A percentile compares a stretch with the other conserved stretches of the same genome.
Conservation (phyloP, 169 alveolate species). For the Perkinsus olseni region DNA sequence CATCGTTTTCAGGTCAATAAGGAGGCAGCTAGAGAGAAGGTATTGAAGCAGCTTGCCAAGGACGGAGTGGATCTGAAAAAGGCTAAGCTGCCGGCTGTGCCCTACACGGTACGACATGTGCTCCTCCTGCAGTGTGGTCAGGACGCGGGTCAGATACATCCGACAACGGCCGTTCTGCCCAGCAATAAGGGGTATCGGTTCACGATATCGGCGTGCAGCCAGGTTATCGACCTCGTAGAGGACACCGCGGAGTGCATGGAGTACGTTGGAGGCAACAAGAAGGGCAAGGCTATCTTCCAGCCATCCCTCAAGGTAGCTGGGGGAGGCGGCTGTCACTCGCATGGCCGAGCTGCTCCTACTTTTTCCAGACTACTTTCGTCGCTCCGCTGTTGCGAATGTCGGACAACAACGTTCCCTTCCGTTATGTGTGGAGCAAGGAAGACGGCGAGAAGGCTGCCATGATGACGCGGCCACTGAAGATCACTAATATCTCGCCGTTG, state of each 20-base stretch:
- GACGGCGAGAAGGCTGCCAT: slow-evolving; percentile 55
- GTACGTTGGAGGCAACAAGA: slow-evolving; percentile 66
- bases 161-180: slow-evolving; percentile 6
- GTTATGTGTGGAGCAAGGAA: slow-evolving; percentile 69
- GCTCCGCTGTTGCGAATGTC: slow-evolving; percentile 62
- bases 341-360: neutral
- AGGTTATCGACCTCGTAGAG: slow-evolving; percentile 58
- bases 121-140: neutral
- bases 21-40: neutral
- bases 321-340: too few species aligned
- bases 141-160: neutral
- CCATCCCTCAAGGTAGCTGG: slow-evolving; percentile 51
- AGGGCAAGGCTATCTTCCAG: slow-evolving; percentile 54
- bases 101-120: neutral
- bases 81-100: neutral
- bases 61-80: neutral
- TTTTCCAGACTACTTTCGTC: slow-evolving; percentile 44
- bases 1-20: neutral
- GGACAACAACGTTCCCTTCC: slow-evolving; percentile 62
- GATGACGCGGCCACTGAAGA: slow-evolving; percentile 50
- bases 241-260: slow-evolving; percentile 69
- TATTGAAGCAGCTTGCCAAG: neutral
- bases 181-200: slow-evolving; percentile 41
- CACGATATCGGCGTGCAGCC: slow-evolving; percentile 67
- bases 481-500: slow-evolving; percentile 64